These are phyloP conservation scores for Osmanthus fragrans DNA, from an alignment of 257 asterid genomes.

Conservation along the genomic window DNA sequence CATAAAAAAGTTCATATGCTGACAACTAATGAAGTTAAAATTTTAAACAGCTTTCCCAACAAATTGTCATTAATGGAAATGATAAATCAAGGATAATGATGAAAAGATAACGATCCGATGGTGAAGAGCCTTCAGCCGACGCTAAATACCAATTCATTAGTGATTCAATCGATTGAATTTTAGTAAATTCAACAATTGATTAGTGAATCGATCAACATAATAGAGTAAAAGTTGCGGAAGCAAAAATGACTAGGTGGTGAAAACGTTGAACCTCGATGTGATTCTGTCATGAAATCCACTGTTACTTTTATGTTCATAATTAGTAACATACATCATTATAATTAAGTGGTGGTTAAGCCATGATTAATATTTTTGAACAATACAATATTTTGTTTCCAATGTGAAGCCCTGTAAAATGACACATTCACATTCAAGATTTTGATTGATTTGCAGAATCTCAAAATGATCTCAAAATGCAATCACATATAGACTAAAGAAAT, in stretches of 20 bases:
- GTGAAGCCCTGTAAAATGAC: conserved; percentile 33
- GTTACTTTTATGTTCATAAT: too few species aligned
- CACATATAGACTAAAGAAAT: conserved; percentile 13
- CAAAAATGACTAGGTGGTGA: background rate
- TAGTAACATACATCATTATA: too few species aligned
- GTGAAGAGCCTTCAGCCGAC: too few species aligned
- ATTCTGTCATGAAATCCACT: too few species aligned
- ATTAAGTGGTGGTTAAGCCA: conserved; percentile 27
- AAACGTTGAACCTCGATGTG: too few species aligned
- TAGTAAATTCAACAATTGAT: background rate
- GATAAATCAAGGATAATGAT: background rate
- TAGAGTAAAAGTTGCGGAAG: background rate
- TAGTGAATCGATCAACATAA: background rate
- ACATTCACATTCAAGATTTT: conserved; percentile 18
- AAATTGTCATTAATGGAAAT: background rate
- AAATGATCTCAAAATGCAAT: conserved; percentile 19
- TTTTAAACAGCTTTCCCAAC: background rate
- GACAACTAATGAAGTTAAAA: background rate
- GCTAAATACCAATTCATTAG: too few species aligned
- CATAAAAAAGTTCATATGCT: too few species aligned
- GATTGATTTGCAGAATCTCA: conserved; percentile 20
- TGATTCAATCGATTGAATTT: background rate
- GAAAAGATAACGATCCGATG: background rate
- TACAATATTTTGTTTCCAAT: conserved; percentile 3
- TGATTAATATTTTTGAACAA: conserved; percentile 20